Percentiles rank a stretch among this genome's conserved stretches.
Evolutionary conservation across 306 rosid genomes (phyloP).

Genomic region (Sindora glabra): DNA sequence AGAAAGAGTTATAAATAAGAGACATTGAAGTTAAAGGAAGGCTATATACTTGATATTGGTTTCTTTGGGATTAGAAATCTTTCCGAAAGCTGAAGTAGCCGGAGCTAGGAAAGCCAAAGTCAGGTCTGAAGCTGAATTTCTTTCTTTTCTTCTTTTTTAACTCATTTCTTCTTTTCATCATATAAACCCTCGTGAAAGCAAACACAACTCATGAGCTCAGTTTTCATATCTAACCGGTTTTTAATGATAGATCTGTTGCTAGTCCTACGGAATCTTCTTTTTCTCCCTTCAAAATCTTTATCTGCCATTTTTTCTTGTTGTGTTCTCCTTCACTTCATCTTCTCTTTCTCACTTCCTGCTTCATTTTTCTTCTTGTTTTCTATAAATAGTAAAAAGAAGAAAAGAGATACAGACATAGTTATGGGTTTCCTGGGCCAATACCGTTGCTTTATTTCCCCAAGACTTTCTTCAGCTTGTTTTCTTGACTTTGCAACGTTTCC

Average conservation of each 20-base stretch:
- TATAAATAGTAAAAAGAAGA: background rate
- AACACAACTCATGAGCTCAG: background rate
- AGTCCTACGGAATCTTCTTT: background rate
- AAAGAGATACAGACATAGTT: background rate
- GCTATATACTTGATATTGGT: constrained; percentile 28
- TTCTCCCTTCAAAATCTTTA: background rate
- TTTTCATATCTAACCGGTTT: background rate
- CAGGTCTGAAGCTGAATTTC: constrained; percentile 28
- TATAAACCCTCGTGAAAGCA: background rate
- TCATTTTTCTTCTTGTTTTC: background rate
- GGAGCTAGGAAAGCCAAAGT: constrained; percentile 27
- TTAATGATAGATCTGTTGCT: constrained; percentile 17
- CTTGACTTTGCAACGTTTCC: background rate
- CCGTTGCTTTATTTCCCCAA: constrained; percentile 1
- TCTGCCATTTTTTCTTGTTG: background rate
- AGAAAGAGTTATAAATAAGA: constrained; percentile 52
- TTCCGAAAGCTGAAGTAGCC: constrained; percentile 56
- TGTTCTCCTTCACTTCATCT: background rate
- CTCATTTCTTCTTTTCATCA: background rate
- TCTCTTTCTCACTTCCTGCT: background rate
- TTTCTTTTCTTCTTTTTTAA: background rate
- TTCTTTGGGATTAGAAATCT: constrained; percentile 55
- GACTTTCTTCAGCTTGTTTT: background rate
- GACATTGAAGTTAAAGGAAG: constrained; percentile 26
- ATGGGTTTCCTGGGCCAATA: background rate